These are phyloP conservation scores for Butyriboletus appendiculatus DNA, from an alignment of 1,284 basidiomycete species.

Conservation along the genomic window DNA sequence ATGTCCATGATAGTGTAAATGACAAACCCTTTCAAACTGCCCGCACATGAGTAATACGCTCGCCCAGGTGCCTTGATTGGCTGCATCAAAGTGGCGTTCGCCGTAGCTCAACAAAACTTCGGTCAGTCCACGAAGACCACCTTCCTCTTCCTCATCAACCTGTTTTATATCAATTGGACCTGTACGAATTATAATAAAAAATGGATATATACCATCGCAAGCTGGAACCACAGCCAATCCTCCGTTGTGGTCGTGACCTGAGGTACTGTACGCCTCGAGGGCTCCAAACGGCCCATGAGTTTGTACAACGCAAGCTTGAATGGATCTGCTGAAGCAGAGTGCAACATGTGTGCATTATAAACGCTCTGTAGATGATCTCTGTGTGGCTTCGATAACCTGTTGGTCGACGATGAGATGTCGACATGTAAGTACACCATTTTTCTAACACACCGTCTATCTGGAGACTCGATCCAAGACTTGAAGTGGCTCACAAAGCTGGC, in stretches of 20 bases:
- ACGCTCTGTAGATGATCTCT: conserved; percentile 85
- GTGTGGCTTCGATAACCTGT: conserved; percentile 74
- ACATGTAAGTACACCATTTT: conserved; percentile 1
- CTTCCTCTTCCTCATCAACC: conserved; percentile 77
- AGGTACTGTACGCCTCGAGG: conserved; percentile 76
- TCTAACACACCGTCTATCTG: conserved; percentile 65
- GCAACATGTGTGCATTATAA: conserved; percentile 93
- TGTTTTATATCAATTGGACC: conserved; percentile 26
- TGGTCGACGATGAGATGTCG: conserved; percentile 4
- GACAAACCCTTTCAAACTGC: conserved; percentile 86
- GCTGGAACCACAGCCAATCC: conserved; percentile 99
- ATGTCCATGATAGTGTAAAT: neutral
- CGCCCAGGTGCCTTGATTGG: conserved; percentile 79
- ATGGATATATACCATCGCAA: conserved; percentile 64
- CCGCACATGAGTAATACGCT: conserved; percentile 90
- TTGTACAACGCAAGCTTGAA: conserved; percentile 97
- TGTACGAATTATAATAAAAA: neutral
- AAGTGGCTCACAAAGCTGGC: conserved; percentile 84
- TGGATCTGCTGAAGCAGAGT: conserved; percentile 84
- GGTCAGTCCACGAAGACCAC: conserved; percentile 79
- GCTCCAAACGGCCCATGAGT: conserved; percentile 91
- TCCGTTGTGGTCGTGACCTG: conserved; percentile 92
- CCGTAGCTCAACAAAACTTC: conserved; percentile 87
- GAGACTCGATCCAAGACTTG: conserved; percentile 83
- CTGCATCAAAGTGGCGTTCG: conserved; percentile 87